Evolutionary conservation across 768 basidiomycete genomes (phyloP), one percentile per base, ranked within the genome.

Genomic region (Dendrothele bispora): DNA sequence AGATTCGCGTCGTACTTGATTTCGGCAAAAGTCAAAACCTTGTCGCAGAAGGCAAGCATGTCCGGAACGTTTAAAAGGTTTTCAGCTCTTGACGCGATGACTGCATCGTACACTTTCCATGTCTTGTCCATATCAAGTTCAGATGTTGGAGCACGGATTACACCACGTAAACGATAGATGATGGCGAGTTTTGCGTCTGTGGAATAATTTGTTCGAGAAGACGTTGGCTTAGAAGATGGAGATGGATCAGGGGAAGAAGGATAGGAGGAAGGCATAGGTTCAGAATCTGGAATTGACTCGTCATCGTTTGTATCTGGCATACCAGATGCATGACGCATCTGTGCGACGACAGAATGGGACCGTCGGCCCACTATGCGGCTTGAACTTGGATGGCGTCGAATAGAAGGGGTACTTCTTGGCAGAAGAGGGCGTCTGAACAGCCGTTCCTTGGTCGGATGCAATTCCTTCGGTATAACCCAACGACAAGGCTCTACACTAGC

Each of bases 81-180:
- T 7, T 46, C 41, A 8, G 44, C 49, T 30, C 48, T 37, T 14
- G 51, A 51, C 15, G 51, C 39, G 37, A 48, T 49, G 21, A 60
- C 54, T n/a, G 52, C 32, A 44, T 57, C 50, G 55, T 72, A 79
- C 4, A 63, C 58, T 14, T 56, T 43, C 77, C 77, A 79, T 8
- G 72, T 72, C 8, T 62, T 52, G 18, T 73, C 66, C 28, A 70
- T 50, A 47, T 73, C 59, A 39, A 77, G 54, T 14, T 65, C 54
- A 39, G 48, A 21, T 15, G 21, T 18, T 17, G 29, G 35, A 21
- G 5, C 15, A 12, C 17, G 36, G 29, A 10, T 20, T n/a, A 32
- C 17, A 32, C 30, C 30, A 32, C 10, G 30, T 10, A 32, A 17
- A 32, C 30, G 30, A 22, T 5, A 21, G 7, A 12, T 4, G 12